phyloP scores from a whole-genome alignment of 305 asterid species.

The Fraxinus nigra region DNA sequence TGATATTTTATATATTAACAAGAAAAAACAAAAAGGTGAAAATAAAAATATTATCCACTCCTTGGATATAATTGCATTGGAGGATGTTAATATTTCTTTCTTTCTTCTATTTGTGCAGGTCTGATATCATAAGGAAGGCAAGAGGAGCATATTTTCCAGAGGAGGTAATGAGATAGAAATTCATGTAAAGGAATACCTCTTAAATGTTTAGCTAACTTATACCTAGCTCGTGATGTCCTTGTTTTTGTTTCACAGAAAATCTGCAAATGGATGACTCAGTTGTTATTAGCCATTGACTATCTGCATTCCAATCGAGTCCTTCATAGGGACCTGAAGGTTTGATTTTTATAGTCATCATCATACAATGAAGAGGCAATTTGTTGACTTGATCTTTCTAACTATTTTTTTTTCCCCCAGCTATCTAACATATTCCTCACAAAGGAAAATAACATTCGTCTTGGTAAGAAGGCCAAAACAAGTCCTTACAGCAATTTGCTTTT shows the following conservation, averaged over 20 bases:
- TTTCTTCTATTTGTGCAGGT: slow-evolving; percentile 42
- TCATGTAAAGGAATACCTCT: slow-evolving; percentile 9
- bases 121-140: slow-evolving; percentile 66
- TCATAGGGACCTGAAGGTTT: slow-evolving; percentile 88
- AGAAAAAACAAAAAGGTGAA: neutral
- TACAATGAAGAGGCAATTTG: slow-evolving; percentile 4
- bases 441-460: slow-evolving; percentile 72
- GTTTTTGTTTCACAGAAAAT: slow-evolving; percentile 53
- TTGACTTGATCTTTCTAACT: slow-evolving; percentile 31
- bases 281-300: slow-evolving; percentile 76
- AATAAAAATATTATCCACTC: neutral
- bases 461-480: slow-evolving; percentile 43
- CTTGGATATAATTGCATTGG: neutral
- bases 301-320: slow-evolving; percentile 87
- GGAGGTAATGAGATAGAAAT: slow-evolving; percentile 54
- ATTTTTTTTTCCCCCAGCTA: slow-evolving; percentile 43
- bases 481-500: slow-evolving; percentile 4
- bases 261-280: slow-evolving; percentile 91
- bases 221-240: slow-evolving; percentile 14
- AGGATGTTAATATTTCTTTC: neutral
- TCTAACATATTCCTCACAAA: slow-evolving; percentile 77
- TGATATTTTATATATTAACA: neutral
- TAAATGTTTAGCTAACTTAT: slow-evolving; percentile 17
- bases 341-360: neutral
- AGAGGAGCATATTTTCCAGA: slow-evolving; percentile 76